Evolutionary conservation across 352 stramenopile genomes (phyloP), one percentile per base, ranked within the genome.

Genomic region (Pythium sukuiense): DNA sequence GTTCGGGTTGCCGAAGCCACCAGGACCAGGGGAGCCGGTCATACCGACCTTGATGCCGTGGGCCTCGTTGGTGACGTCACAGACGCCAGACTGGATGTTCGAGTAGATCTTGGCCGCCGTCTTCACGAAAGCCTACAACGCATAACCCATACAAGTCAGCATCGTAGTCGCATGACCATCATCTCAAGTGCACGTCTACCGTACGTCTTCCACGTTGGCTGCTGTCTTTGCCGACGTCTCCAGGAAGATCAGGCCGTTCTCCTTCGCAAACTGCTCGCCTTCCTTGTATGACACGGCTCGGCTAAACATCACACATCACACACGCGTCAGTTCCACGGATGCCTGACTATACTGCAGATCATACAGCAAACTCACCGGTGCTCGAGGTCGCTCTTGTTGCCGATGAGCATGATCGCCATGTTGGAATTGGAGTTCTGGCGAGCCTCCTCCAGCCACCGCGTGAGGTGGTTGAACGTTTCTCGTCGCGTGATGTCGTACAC

Each of bases 381-480:
- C 64, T 99, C 97, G 67, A 99, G 73, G 82, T 99, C 97, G 71
- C 89, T 97, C 77, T 99, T 99, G 80, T 99, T 99, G 61, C 97
- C 97, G 70, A 99, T 99, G 11, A 99, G 77, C 95, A 99, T 99
- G 75, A 99, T 99, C 43, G 97, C 93, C 97, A 99, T 99, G 83
- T 99, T 99, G 48, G 90, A 96, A 72, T 99, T 98, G 55, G 91
- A 98, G 80, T 99, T 98, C 77, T 99, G 95, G 18, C 97, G 80
- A 8, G 97, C 97, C 70, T 99, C 98, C 74, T 99, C 96, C 12
- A 99, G 83, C 98, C 98, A 99, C 46, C 96, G 75, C 52, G 86
- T 96, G 43, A 99, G 77, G 82, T 99, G 97, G 73, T 99, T 98
- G 84, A 99, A 99, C 59, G 97, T 99, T 76, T 99, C 98, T 63